Percentiles rank a stretch among this genome's conserved stretches.
Evolutionary conservation across 2,329 filamentous ascomycete genomes (phyloP).

Genomic region (Ustulina deusta): DNA sequence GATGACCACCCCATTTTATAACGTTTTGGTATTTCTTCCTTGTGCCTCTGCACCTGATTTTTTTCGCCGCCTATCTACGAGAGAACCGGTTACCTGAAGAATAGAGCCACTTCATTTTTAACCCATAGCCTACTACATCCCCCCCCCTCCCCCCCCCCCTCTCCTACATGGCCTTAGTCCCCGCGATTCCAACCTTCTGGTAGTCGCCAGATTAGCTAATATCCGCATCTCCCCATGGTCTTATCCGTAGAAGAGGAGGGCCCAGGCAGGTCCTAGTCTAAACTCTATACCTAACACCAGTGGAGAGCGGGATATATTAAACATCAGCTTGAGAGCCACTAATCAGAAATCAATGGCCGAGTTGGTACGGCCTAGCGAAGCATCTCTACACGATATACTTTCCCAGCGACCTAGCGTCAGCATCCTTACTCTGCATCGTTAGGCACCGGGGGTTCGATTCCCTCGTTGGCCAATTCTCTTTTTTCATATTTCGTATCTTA

Average conservation of each 20-base stretch:
- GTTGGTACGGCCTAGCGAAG: slow-evolving; percentile 13
- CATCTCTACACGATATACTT: slow-evolving; percentile 3
- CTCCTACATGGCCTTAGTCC: not conserved
- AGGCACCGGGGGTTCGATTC: slow-evolving; percentile 8
- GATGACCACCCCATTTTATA: not conserved
- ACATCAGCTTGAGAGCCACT: not conserved
- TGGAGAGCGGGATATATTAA: not conserved
- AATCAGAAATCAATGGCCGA: not conserved
- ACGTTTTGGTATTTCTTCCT: not conserved
- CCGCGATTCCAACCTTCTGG: not conserved
- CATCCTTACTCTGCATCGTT: slow-evolving; percentile 11
- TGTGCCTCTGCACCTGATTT: not conserved
- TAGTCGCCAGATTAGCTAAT: not conserved
- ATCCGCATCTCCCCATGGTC: not conserved
- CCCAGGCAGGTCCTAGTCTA: not conserved
- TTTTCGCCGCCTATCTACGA: not conserved
- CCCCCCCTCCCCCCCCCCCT: not conserved
- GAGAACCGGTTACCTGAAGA: not conserved
- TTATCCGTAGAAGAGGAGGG: not conserved
- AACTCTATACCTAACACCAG: not conserved
- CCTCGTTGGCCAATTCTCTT: not conserved
- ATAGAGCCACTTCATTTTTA: too few relatives aligned
- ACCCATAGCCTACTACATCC: too few relatives aligned
- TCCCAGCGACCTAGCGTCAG: not conserved
- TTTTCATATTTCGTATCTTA: not conserved